Evolutionary conservation across 163 green algal genomes (phyloP), one percentile per base, ranked within the genome.

Genomic region (Chlamydomonas reinhardtii): DNA sequence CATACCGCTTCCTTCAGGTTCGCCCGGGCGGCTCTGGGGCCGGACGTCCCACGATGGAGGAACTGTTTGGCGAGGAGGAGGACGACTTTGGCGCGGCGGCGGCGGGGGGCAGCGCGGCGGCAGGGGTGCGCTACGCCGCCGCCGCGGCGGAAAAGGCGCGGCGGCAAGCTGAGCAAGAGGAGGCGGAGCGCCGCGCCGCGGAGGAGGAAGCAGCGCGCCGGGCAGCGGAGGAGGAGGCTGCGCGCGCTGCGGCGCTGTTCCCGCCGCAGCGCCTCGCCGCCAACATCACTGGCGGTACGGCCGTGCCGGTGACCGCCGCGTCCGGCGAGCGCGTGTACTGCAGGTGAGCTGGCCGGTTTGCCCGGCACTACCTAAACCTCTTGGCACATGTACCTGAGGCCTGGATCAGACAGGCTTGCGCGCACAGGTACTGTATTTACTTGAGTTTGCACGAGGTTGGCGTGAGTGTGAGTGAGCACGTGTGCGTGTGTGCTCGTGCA

Each of bases 281-380:
- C 19, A 39, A 56, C 37, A 34, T 87, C 8, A 27, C 34, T 19
- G 71, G 59, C 29, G 81, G 71, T 15, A 25, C 4, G 5, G 71
- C 48, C 0, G 8, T 88, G 20, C 62, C 82, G 9, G 82, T 88
- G 14, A 82, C 82, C 1, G 39, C 61, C 8, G 72, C 39, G 11
- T 88, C 73, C 9, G 82, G 82, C 39, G 82, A 88, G 82, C 61
- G 82, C 11, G 81, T 87, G 71, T 87, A 88, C 39, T 75, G 73
- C 73, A 82, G 81, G 81, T 87, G 34, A 1, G n/a, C n/a, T n/a
- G n/a, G n/a, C n/a, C n/a, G n/a, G n/a, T n/a, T n/a, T n/a, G n/a
- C n/a, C n/a, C n/a, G n/a, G n/a, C n/a, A n/a, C n/a, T n/a, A n/a
- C n/a, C n/a, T n/a, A n/a, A n/a, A n/a, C n/a, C n/a, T n/a, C n/a